Percentiles rank a stretch among this genome's conserved stretches.
Conservation (phyloP, 805 yeast species). For the Candida glaebosa region DNA sequence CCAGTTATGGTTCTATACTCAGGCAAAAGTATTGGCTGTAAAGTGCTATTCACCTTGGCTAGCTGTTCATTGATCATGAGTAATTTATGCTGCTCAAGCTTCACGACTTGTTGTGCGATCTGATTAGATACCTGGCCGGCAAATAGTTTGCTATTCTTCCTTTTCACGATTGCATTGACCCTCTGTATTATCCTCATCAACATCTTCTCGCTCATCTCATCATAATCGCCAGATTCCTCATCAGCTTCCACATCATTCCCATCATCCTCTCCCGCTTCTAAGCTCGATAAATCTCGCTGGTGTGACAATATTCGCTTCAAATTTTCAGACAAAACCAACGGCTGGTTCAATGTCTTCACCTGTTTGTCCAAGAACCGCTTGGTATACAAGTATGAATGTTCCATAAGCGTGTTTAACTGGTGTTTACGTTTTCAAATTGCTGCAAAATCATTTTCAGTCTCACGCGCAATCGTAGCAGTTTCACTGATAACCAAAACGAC, state of each 20-base stretch:
- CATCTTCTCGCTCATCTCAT: conserved; percentile 8
- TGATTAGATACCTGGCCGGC: conserved; percentile 30
- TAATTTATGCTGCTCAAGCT: conserved; percentile 28
- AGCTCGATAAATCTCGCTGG: conserved; percentile 7
- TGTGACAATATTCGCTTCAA: conserved; percentile 13
- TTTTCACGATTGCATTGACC: not conserved
- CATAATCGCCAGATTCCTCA: conserved; percentile 6
- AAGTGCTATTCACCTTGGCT: conserved; percentile 14
- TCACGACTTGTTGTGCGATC: conserved; percentile 33
- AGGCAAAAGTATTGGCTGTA: conserved; percentile 28
- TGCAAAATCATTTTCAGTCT: not conserved
- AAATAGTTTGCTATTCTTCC: conserved; percentile 7
- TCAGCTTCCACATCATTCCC: conserved; percentile 19
- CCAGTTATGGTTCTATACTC: conserved; percentile 11
- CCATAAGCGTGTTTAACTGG: conserved; percentile 5
- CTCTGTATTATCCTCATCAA: conserved; percentile 7
- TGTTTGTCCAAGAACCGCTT: conserved; percentile 33
- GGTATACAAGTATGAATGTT: conserved; percentile 25
- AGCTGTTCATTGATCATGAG: conserved; percentile 25
- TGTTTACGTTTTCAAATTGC: not conserved
- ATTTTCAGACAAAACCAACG: conserved; percentile 19
- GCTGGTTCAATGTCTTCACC: conserved; percentile 24
- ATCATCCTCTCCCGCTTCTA: conserved; percentile 12
- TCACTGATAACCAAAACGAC: not conserved
- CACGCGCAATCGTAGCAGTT: not conserved